Evolutionary conservation across 2,329 filamentous ascomycete genomes (phyloP).

Genomic region (Verruconis gallopava): DNA sequence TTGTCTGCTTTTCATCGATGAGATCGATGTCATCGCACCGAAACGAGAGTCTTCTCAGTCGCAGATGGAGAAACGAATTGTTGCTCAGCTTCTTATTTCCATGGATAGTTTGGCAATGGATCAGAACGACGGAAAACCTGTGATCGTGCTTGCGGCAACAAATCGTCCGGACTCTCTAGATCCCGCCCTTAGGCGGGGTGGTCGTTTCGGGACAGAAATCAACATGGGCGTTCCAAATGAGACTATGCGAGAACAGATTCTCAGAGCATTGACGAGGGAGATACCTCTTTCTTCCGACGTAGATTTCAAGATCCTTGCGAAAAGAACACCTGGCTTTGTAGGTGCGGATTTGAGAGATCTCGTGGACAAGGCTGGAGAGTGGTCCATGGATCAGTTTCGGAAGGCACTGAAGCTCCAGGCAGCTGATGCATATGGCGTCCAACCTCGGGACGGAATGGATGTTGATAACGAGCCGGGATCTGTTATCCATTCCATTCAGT

Average conservation of each 20-base stretch:
- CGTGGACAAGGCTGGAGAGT: constrained; percentile 50
- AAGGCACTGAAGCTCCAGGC: constrained; percentile 34
- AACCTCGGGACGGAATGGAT: not conserved
- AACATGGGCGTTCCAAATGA: constrained; percentile 82
- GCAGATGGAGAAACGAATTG: constrained; percentile 81
- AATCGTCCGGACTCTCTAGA: constrained; percentile 81
- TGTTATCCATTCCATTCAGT: constrained; percentile 19
- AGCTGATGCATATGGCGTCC: constrained; percentile 17
- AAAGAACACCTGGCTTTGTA: constrained; percentile 82
- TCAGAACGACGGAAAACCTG: constrained; percentile 59
- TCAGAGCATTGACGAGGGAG: constrained; percentile 57
- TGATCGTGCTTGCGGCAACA: constrained; percentile 84
- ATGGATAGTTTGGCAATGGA: constrained; percentile 69
- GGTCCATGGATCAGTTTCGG: constrained; percentile 49
- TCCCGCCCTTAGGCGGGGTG: constrained; percentile 58
- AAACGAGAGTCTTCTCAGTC: constrained; percentile 73
- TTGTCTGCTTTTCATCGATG: constrained; percentile 81
- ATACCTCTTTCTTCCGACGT: constrained; percentile 54
- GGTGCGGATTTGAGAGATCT: constrained; percentile 73
- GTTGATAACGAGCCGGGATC: constrained; percentile 12
- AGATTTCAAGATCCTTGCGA: constrained; percentile 61
- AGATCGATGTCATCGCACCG: constrained; percentile 82
- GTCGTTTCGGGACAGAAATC: constrained; percentile 70
- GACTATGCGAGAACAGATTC: constrained; percentile 60
- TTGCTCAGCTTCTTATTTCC: constrained; percentile 69